Percentiles rank a stretch among this genome's conserved stretches.
phyloP scores from a whole-genome alignment of 768 basidiomycete species.

The Lepiota venenata region DNA sequence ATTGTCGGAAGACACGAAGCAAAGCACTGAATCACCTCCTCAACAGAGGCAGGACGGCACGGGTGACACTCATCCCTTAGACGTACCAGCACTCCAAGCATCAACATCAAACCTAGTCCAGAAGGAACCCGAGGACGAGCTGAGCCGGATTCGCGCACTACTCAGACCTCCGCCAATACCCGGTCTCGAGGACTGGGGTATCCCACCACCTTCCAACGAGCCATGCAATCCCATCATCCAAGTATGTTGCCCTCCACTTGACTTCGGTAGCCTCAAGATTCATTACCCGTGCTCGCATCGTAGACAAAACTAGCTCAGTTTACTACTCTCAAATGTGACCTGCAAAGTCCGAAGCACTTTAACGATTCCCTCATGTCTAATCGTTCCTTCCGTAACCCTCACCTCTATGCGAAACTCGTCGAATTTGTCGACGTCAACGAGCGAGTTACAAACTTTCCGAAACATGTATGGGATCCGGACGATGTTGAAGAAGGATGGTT shows the following conservation, averaged over 20 bases:
- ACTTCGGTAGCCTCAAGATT: not conserved
- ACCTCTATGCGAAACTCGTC: conserved; percentile 93
- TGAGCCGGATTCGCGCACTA: conserved; percentile 49
- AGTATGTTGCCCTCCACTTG: conserved; percentile 31
- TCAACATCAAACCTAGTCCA: conserved; percentile 12
- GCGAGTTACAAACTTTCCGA: conserved; percentile 78
- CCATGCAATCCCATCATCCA: conserved; percentile 62
- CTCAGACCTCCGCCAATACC: conserved; percentile 63
- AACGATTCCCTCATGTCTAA: conserved; percentile 95
- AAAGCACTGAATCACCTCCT: conserved; percentile 16
- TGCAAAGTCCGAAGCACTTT: conserved; percentile 75
- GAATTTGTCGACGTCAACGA: conserved; percentile 94
- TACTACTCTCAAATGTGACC: conserved; percentile 62
- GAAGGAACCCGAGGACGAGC: conserved; percentile 40
- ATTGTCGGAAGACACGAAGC: conserved; percentile 39
- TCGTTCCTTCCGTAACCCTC: conserved; percentile 92
- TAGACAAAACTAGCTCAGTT: conserved; percentile 85
- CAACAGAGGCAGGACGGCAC: conserved; percentile 2
- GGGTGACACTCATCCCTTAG: not conserved
- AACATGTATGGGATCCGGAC: conserved; percentile 68
- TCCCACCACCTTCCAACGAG: conserved; percentile 53
- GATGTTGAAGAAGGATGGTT: conserved; percentile 68
- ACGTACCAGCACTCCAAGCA: too few relatives aligned
- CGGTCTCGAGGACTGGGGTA: conserved; percentile 72
- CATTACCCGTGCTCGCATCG: not conserved